Evolutionary conservation across 305 asterid genomes (phyloP).

Genomic region (Fraxinus paxiana): DNA sequence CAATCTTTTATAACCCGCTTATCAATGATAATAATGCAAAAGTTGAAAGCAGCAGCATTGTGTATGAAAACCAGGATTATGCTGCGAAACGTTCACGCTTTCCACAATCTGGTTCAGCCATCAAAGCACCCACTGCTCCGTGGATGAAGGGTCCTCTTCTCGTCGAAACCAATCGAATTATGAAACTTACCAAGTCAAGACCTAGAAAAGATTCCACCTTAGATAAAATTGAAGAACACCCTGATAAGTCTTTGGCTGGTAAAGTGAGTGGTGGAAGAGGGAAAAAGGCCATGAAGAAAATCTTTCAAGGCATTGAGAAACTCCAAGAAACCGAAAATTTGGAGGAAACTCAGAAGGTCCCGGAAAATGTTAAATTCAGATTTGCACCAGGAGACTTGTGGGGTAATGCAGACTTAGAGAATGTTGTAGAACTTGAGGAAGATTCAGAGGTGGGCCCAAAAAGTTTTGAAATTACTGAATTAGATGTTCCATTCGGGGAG

Average conservation of each 20-base stretch:
- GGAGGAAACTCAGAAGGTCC: constrained; percentile 31
- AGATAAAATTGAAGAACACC: constrained; percentile 26
- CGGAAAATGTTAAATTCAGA: constrained; percentile 35
- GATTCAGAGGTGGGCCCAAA: constrained; percentile 16
- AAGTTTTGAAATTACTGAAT: constrained; percentile 27
- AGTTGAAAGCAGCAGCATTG: constrained; percentile 19
- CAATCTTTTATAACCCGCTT: constrained; percentile 25
- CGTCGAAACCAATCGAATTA: constrained; percentile 54
- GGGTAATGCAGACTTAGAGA: constrained; percentile 32
- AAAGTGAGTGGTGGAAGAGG: constrained; percentile 84
- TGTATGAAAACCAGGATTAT: constrained; percentile 21
- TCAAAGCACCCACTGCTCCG: constrained; percentile 76
- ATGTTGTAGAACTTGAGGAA: constrained; percentile 25
- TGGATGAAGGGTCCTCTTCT: constrained; percentile 69
- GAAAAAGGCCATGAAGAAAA: constrained; percentile 68
- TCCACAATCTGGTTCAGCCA: constrained; percentile 32
- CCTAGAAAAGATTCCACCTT: constrained; percentile 35
- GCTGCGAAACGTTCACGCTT: constrained; percentile 28
- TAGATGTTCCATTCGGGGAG: constrained; percentile 35
- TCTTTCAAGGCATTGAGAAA: constrained; percentile 57
- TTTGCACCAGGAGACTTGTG: constrained; percentile 60
- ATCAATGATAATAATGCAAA: constrained; percentile 18
- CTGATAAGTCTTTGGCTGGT: constrained; percentile 45
- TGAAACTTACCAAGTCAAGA: constrained; percentile 42
- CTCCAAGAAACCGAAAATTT: constrained; percentile 37